Percentiles rank a stretch among this genome's conserved stretches.
Conservation (phyloP, 495 filamentous ascomycete genomes). For the Arthonia radiata region DNA sequence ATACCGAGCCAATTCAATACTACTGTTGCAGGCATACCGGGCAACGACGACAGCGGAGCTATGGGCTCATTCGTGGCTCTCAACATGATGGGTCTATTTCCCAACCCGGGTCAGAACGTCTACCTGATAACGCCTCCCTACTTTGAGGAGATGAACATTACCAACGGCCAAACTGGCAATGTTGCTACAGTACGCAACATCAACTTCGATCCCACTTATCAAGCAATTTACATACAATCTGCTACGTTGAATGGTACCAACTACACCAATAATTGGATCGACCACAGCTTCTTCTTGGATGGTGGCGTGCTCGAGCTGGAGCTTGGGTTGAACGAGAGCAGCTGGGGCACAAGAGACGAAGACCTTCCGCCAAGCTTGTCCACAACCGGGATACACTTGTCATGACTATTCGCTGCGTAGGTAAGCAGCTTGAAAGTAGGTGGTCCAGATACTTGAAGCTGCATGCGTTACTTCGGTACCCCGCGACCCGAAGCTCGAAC, state of each 20-base stretch:
- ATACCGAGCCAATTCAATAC: slow-evolving; percentile 41
- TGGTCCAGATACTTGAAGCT: too few relatives aligned
- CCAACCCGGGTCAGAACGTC: slow-evolving; percentile 48
- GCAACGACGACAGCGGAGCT: slow-evolving; percentile 48
- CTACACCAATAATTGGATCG: neutral
- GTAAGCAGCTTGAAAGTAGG: too few relatives aligned
- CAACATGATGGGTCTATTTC: slow-evolving; percentile 51
- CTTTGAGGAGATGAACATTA: neutral
- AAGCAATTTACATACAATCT: neutral
- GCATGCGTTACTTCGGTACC: too few relatives aligned
- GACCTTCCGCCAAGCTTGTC: neutral
- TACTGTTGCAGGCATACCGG: slow-evolving; percentile 31
- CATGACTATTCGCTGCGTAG: too few relatives aligned
- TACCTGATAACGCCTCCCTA: slow-evolving; percentile 21
- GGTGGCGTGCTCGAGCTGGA: neutral
- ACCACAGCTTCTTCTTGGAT: neutral
- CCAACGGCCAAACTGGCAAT: neutral
- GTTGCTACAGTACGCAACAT: neutral
- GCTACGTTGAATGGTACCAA: neutral
- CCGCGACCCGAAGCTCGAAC: too few relatives aligned
- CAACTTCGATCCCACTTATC: slow-evolving; percentile 1
- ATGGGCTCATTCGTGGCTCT: slow-evolving; percentile 50
- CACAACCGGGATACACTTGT: too few relatives aligned
- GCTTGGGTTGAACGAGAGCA: neutral
- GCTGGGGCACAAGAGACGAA: neutral